Evolutionary conservation across 495 filamentous ascomycete genomes (phyloP), one percentile per base, ranked within the genome.

Genomic region (Evernia prunastri): DNA sequence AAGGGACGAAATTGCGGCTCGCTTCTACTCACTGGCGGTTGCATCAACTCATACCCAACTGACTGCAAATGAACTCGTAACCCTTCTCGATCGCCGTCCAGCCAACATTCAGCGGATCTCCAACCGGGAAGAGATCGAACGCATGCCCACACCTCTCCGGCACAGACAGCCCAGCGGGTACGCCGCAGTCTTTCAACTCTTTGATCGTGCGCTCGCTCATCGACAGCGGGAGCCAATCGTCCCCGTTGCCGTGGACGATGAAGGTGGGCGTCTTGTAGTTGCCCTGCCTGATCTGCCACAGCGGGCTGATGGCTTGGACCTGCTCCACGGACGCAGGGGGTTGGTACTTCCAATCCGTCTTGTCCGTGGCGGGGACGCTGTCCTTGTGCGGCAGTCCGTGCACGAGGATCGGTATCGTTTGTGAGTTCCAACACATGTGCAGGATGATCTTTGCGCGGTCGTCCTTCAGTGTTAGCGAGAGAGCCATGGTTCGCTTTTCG

Each of bases 241-340:
- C 81, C 3, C 51, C 49, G 0, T 68, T 74, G 18, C 79, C 78
- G 58, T 80, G 77, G 15, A 82, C 71, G 31, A 82, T 61, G 73
- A 79, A 81, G 0, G 81, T 83, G 1, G 81, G 81, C 33, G 73
- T 73, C 0, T 63, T 27, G 68, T 81, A 81, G 9, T 63, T 68
- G 9, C 78, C 79, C 0, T 35, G 27, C 0, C 31, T 25, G n/a
- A 82, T 75, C 18, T 81, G 79, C 3, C 73, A 70, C 9, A 66
- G 59, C 0, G 77, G 78, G 67, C 75, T 77, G 61, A 75, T 65
- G 0, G 58, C 59, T 8, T 43, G 36, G 27, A 77, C 68, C 33
- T 72, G 47, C 25, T 76, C 47, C 15, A 15, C 27, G 11, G 43
- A 23, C 20, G 66, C 40, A 13, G 25, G 29, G 4, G 58, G 57